Evolutionary conservation across 2,329 filamentous ascomycete species (phyloP), one percentile per base, ranked within the genome.

Genomic region (Hypoxylon sp.): DNA sequence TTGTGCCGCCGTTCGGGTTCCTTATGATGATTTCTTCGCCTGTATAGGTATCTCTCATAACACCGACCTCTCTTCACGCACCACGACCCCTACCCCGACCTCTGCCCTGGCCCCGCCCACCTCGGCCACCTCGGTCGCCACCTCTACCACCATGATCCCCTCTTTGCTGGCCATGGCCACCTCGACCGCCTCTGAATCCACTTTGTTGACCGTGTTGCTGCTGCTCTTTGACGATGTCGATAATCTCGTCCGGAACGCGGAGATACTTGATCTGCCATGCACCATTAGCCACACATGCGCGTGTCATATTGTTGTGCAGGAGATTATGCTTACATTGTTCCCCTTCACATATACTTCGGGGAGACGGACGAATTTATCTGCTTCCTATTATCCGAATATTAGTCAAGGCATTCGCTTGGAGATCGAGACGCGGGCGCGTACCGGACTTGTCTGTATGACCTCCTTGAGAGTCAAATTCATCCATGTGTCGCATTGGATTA

Each of bases 401-500:
- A 77, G 73, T 52, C 62, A 65, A 44, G 62, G 47, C 61, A 48
- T 55, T 55, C 39, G 52, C 44, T 39, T 3, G 11, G 29, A 26
- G 14, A 50, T 42, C 13, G 24, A 8, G 33, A 46, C 26, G 26
- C 17, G 6, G 61, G 31, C 19, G 74, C 85, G 56, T 82, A 92
- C 90, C 24, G 95, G 91, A 79, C 92, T 97, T 17, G 96, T 98
- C 82, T 98, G 95, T 37, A 98, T 93, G 22, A 99, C 97, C 81
- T 98, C 96, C 81, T 96, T 97, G 73, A 99, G 83, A 1, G 95
- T 98, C 75, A 99, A 85, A 83, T 99, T 99, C 96, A 99, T 99
- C 94, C 96, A 99, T 53, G 95, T 99, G 81, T 99, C 96, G 89
- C 95, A 99, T 81, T 92, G 94, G 80, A 98, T 92, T 66, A 99